Evolutionary conservation across 2,329 filamentous ascomycete genomes (phyloP).

Genomic region (Pseudogymnoascus sp.): DNA sequence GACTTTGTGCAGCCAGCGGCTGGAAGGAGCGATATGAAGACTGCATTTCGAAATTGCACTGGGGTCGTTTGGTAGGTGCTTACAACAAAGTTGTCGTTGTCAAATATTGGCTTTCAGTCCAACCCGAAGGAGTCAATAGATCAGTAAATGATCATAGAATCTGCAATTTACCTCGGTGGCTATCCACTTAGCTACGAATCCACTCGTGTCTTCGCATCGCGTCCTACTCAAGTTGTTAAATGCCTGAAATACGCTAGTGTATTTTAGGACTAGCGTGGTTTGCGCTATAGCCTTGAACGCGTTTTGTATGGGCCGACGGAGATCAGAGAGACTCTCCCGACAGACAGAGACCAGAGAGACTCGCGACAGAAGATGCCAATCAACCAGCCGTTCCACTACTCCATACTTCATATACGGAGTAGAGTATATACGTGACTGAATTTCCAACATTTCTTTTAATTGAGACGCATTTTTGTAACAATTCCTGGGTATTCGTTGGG

Average conservation of each 20-base stretch:
- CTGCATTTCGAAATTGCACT: conserved; percentile 21
- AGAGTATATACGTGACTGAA: background rate
- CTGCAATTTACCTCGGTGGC: conserved; percentile 4
- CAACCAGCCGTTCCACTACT: background rate
- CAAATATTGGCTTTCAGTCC: background rate
- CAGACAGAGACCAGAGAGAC: too few species aligned
- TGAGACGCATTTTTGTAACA: background rate
- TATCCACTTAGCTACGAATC: conserved; percentile 1
- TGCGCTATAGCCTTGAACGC: background rate
- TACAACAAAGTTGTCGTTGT: background rate
- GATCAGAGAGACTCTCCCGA: background rate
- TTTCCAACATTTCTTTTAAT: background rate
- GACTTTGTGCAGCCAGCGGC: conserved; percentile 12
- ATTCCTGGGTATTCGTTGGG: background rate
- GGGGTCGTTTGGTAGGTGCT: background rate
- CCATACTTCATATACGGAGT: background rate
- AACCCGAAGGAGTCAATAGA: conserved; percentile 1
- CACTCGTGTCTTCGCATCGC: conserved; percentile 6
- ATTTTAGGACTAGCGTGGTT: background rate
- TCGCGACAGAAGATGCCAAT: background rate
- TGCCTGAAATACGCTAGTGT: background rate
- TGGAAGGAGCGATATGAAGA: conserved; percentile 24
- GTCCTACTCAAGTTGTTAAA: background rate
- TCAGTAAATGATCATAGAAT: background rate
- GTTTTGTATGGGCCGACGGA: background rate